Evolutionary conservation across 2,329 filamentous ascomycete genomes (phyloP).

Genomic region (Davidsoniella virescens): DNA sequence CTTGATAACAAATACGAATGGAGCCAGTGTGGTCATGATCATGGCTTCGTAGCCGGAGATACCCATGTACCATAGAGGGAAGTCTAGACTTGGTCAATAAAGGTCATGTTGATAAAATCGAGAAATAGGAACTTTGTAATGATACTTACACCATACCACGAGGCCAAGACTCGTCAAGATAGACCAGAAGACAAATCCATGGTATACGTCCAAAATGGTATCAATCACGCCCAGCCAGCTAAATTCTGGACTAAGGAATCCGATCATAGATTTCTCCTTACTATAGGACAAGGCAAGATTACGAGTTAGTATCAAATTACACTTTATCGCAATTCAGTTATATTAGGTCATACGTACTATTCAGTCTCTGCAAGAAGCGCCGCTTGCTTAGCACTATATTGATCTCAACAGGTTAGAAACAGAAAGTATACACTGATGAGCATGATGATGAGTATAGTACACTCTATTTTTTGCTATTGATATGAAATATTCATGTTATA

Average conservation of each 20-base stretch:
- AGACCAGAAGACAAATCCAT: conserved; percentile 95
- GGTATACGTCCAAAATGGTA: conserved; percentile 75
- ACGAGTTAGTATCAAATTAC: not conserved
- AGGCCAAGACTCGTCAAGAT: conserved; percentile 80
- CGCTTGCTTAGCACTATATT: conserved; percentile 10
- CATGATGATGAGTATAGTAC: not conserved
- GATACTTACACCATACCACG: conserved; percentile 73
- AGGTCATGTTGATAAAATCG: not conserved
- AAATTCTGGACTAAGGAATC: conserved; percentile 55
- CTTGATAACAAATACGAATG: conserved; percentile 57
- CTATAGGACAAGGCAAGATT: conserved; percentile 26
- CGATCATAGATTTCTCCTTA: conserved; percentile 57
- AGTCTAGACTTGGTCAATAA: conserved; percentile 37
- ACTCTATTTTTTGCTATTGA: too few relatives aligned
- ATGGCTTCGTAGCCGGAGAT: conserved; percentile 90
- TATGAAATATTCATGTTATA: conserved; percentile 20
- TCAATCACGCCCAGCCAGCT: conserved; percentile 61
- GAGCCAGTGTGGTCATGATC: conserved; percentile 71
- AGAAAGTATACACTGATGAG: not conserved
- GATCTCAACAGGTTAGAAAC: conserved; percentile 14
- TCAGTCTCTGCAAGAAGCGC: conserved; percentile 9
- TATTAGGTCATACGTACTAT: conserved; percentile 18
- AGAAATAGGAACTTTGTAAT: not conserved
- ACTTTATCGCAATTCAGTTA: not conserved
- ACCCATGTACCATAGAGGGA: conserved; percentile 97